Base-by-base conservation (phyloP, 1,284 basidiomycete genomes). In the Wallemia hederae region DNA sequence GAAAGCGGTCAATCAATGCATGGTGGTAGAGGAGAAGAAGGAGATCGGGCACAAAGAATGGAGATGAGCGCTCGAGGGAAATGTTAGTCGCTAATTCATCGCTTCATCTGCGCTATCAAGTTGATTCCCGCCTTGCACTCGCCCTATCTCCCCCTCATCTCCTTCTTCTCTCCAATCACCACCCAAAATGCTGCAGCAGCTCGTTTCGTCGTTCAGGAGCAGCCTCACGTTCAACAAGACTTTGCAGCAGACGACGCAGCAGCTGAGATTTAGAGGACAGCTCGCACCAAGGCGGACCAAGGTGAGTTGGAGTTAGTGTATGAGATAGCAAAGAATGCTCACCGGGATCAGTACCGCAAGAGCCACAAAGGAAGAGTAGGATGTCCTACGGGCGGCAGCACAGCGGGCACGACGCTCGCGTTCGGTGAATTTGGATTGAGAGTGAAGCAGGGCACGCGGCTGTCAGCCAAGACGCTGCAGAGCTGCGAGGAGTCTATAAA, bases 361-460 rank as follows among this genome's bases (percentile, higher is more conserved):
- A 77, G 85, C 29, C 86, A 90, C 72, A 94, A 94, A 70, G 88
- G 87, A 61, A 77, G 81, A 59, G 77, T 90, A 33, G 82, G 82
- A 7, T 79, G 90, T 59, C 82, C 83, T 3, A 80, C 71, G 59
- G 94, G 92, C 62, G 92, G 94, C 19, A 92, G 88, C 19, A 85
- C 80, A 31, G 88, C 89, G 68, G 94, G 92, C 25, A 94, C 92
- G 9, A 91, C 89, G 0, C 78, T 98, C 27, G 81, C 87, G 28
- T 87, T 81, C 66, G 94, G 91, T 34, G 81, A 85, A 17, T 98
- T 82, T 77, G 94, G 94, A 2, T 79, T 97, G 57, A 75, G 94
- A 49, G 83, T 96, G 24, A 84, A 86, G 66, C 82, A 82, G 0
- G 87, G 88, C 0, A 79, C 79, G 55, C 76, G 91, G 39, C 73